phyloP scores from a whole-genome alignment of 2,329 filamentous ascomycete species.

The Ramichloridium luteum region DNA sequence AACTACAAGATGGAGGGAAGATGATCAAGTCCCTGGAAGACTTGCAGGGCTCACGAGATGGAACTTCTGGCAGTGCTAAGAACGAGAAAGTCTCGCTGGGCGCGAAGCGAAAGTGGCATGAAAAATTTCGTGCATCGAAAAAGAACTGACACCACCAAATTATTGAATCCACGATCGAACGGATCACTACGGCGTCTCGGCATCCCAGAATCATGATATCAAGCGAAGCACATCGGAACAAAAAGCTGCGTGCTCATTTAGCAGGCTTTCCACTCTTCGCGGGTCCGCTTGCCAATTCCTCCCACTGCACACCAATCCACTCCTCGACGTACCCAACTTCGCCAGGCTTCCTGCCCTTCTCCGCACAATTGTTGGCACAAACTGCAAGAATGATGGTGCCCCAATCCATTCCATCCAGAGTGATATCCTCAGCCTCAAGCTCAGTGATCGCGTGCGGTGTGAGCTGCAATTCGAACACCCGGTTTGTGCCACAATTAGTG shows the following conservation, averaged over 20 bases:
- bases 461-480: slow-evolving; percentile 85
- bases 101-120: slow-evolving; percentile 28
- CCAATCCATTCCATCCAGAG: slow-evolving; percentile 87
- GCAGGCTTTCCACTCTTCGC: no score
- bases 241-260: no score
- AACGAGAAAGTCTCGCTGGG: slow-evolving; percentile 16
- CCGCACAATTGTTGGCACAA: slow-evolving; percentile 67
- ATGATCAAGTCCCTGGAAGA: slow-evolving; percentile 14
- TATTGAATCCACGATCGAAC: no score
- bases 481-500: slow-evolving; percentile 56
- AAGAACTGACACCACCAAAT: slow-evolving; percentile 9
- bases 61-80: slow-evolving; percentile 2
- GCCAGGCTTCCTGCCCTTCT: slow-evolving; percentile 43
- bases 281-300: no score
- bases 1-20: slow-evolving; percentile 11
- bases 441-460: slow-evolving; percentile 82
- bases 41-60: slow-evolving; percentile 1
- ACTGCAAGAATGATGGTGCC: slow-evolving; percentile 81
- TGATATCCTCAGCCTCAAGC: slow-evolving; percentile 61
- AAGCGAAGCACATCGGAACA: no score
- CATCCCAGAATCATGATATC: no score
- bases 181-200: no score
- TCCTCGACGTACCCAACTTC: slow-evolving; percentile 76
- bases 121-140: slow-evolving; percentile 26
- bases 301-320: slow-evolving; percentile 98